Evolutionary conservation across 1,284 basidiomycete species (phyloP), one percentile per base, ranked within the genome.

Genomic region (Tilletia horrida): DNA sequence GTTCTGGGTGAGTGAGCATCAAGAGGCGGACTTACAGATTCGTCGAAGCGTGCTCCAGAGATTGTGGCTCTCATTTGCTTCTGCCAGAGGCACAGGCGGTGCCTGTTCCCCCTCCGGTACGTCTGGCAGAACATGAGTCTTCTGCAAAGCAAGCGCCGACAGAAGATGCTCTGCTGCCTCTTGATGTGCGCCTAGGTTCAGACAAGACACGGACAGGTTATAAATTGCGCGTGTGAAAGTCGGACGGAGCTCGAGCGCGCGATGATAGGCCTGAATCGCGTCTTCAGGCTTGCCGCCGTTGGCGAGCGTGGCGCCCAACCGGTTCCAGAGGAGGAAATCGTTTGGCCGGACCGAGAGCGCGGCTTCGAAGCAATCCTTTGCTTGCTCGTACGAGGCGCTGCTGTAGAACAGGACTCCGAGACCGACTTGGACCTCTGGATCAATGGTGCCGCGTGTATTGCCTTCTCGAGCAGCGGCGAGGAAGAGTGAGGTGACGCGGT

Each of bases 91-190:
- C 64, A 69, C 55, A 2, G 74, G 70, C 0, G 72, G 29, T n/a
- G 45, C 25, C 48, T 61, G 40, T 21, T 74, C 68, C 2, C 73
- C 77, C 40, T 71, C 69, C 0, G 79, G 77, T 25, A 76, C 71
- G 35, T 81, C 78, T 11, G 79, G 80, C 13, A 78, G 29, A 76
- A 67, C 80, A 81, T 71, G 78, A 40, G 82, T 78, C 65, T 84
- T 83, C 89, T 88, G 95, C 75, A 97, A 85, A 1, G 88, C 88
- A n/a, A 99, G 84, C 0, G 93, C 96, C 67, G 91, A 90, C 65
- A 99, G 85, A 82, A 98, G 90, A 83, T 99, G 96, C 77, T 99
- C 96, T 2, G 92, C 92, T 0, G 96, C 95, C 84, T 99, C 95
- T 77, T 92, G 90, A 82, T 93, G 88, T 7, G 94, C 93, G 21